phyloP scores from a whole-genome alignment of 2,329 filamentous ascomycete genomes.

The Phialocephala subalpina region DNA sequence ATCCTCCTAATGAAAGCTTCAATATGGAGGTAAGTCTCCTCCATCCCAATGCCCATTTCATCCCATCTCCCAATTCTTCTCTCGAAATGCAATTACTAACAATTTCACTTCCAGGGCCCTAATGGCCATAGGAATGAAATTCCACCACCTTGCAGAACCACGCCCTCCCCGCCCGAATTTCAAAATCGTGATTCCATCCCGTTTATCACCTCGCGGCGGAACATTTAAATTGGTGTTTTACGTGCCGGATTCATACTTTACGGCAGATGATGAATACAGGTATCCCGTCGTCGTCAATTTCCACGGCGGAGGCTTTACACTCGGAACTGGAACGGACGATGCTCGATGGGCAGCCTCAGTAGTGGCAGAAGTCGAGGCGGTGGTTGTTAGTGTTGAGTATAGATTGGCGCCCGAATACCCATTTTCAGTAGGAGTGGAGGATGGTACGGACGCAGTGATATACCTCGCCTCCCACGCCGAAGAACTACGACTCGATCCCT shows the following conservation, averaged over 20 bases:
- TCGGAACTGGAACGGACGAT: constrained; percentile 70
- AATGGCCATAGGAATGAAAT: constrained; percentile 46
- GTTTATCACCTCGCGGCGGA: constrained; percentile 39
- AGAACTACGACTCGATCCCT: constrained; percentile 64
- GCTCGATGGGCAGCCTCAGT: constrained; percentile 66
- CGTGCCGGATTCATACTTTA: constrained; percentile 48
- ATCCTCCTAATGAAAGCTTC: constrained; percentile 42
- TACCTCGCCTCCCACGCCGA: constrained; percentile 64
- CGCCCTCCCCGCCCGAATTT: constrained; percentile 42
- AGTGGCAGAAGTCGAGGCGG: constrained; percentile 57
- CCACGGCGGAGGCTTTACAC: constrained; percentile 72
- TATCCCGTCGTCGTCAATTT: constrained; percentile 68
- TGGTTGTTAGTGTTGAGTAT: constrained; percentile 72
- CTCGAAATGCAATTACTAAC: too few species aligned
- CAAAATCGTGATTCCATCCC: constrained; percentile 43
- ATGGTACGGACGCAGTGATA: constrained; percentile 69
- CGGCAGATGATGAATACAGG: constrained; percentile 37
- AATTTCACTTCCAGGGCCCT: constrained; percentile 35
- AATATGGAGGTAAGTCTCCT: constrained; percentile 39
- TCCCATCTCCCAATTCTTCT: too few species aligned
- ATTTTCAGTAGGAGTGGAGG: constrained; percentile 71
- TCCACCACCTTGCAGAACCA: constrained; percentile 44
- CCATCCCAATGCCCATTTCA: too few species aligned
- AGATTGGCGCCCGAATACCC: constrained; percentile 71
- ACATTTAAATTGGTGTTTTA: constrained; percentile 53